Percentiles rank a stretch among this genome's conserved stretches.
Evolutionary conservation across 2,329 filamentous ascomycete genomes (phyloP).

Genomic region (Colletotrichum scovillei): DNA sequence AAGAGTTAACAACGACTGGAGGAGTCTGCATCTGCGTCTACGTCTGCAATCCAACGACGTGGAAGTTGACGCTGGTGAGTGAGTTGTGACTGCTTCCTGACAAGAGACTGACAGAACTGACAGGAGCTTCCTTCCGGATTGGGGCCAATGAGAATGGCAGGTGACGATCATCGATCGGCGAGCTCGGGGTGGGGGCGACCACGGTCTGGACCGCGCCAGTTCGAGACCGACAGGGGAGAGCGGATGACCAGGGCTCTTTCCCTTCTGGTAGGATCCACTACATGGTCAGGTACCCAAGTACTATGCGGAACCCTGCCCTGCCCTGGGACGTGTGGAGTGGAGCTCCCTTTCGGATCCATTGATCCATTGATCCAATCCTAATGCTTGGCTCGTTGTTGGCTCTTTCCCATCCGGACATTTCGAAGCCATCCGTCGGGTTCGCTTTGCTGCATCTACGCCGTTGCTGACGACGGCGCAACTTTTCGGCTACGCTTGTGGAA

Average conservation of each 20-base stretch:
- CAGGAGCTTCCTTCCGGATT: constrained; percentile 14
- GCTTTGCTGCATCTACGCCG: neutral
- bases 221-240: constrained; percentile 17
- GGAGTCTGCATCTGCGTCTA: too few species aligned
- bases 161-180: constrained; percentile 31
- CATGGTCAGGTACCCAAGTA: too few species aligned
- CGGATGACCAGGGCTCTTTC: neutral
- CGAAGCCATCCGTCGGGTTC: neutral
- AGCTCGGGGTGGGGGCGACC: constrained; percentile 17
- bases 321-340: neutral
- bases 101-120: neutral
- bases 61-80: neutral
- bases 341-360: neutral
- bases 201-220: constrained; percentile 28
- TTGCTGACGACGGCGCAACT: constrained; percentile 5
- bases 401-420: constrained; percentile 3
- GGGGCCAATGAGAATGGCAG: constrained; percentile 27
- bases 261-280: neutral
- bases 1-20: neutral
- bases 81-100: neutral
- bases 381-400: constrained; percentile 5
- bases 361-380: too few species aligned
- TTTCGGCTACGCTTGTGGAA: constrained; percentile 6
- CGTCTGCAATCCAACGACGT: neutral
- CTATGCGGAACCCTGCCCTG: neutral